Evolutionary conservation across 805 yeast species (phyloP).

Genomic region (Suhomyces sp.): DNA sequence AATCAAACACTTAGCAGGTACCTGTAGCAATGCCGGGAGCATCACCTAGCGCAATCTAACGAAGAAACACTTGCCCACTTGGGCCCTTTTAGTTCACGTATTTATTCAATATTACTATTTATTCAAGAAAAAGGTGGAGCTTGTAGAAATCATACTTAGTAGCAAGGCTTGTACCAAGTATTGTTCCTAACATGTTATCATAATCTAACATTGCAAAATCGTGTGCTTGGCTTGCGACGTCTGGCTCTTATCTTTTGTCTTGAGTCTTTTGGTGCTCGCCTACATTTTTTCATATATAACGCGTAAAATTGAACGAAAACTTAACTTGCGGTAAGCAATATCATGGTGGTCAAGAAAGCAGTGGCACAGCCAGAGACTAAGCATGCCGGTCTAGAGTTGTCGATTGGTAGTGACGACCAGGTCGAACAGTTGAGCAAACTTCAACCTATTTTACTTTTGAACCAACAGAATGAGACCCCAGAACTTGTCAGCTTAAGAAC

Average conservation of each 20-base stretch:
- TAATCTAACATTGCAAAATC: too few species aligned
- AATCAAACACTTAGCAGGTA: neutral
- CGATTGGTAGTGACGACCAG: conserved; percentile 12
- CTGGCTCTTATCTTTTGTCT: neutral
- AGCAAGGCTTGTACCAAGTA: too few species aligned
- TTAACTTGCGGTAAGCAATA: neutral
- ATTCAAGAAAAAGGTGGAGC: neutral
- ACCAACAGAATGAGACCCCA: conserved; percentile 9
- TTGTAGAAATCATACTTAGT: neutral
- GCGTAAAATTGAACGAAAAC: neutral
- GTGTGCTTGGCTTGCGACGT: too few species aligned
- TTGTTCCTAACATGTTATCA: too few species aligned
- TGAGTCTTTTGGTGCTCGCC: neutral
- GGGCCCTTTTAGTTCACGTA: neutral
- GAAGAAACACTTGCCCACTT: neutral
- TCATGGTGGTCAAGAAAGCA: conserved; percentile 7
- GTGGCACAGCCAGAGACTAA: neutral
- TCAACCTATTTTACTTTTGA: conserved; percentile 10
- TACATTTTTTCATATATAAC: neutral
- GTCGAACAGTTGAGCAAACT: conserved; percentile 9
- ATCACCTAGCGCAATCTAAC: neutral
- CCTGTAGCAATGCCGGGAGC: neutral
- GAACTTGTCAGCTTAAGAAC: conserved; percentile 13
- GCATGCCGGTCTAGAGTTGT: conserved; percentile 2
- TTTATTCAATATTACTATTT: neutral